A percentile compares a stretch with the other conserved stretches of the same genome.
phyloP scores from a whole-genome alignment of 164 flowering plant genomes.

The Vitis riparia region DNA sequence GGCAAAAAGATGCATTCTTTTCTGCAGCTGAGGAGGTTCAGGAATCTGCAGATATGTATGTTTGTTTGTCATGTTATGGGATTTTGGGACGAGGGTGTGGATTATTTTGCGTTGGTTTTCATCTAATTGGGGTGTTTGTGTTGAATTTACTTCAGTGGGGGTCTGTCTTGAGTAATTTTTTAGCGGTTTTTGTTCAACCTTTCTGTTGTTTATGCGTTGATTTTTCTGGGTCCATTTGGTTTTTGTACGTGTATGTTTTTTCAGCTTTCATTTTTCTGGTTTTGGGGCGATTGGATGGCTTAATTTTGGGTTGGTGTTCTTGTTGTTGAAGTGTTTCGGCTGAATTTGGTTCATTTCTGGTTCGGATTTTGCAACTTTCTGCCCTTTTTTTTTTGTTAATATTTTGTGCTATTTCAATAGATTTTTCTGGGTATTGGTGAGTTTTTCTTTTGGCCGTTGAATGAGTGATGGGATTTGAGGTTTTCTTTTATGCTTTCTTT shows the following conservation, averaged over 20 bases:
- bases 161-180: neutral
- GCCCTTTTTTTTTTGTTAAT: neutral
- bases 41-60: constrained; percentile 83
- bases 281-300: neutral
- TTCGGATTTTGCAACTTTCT: neutral
- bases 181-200: neutral
- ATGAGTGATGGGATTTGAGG: neutral
- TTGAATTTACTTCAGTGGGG: neutral
- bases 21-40: constrained; percentile 93
- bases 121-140: neutral
- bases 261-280: neutral
- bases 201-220: neutral
- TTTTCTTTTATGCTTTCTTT: neutral
- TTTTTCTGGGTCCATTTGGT: neutral
- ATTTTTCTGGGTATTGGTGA: neutral
- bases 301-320: neutral
- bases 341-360: neutral
- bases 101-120: neutral
- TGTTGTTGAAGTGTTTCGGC: neutral
- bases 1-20: constrained; percentile 86
- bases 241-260: neutral
- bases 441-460: neutral
- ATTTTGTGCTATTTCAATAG: neutral
- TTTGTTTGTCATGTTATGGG: neutral
- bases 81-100: neutral